Conservation (phyloP, 352 stramenopile genomes). For the Phytophthora melonis region DNA sequence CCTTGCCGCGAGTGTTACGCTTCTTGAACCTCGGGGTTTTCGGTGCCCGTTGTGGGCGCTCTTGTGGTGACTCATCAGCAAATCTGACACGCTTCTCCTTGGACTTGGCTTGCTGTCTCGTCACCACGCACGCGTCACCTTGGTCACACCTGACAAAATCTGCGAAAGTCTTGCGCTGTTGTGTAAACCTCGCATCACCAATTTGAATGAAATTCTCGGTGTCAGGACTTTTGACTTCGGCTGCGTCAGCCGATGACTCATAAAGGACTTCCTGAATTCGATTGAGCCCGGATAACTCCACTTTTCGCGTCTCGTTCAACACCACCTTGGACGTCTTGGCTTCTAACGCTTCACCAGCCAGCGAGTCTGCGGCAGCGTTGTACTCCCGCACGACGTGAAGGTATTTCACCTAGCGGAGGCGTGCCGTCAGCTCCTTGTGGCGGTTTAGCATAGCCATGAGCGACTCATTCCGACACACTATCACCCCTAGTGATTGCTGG, state of each 20-base stretch:
- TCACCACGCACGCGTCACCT: background rate
- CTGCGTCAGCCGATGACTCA: background rate
- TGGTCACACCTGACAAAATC: background rate
- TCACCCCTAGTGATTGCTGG: conserved; percentile 24
- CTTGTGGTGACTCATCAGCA: background rate
- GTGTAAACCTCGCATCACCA: background rate
- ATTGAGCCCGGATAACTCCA: background rate
- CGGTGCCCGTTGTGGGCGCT: no score
- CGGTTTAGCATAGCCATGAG: conserved; percentile 5
- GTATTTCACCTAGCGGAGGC: conserved; percentile 5
- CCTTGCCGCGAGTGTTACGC: no score
- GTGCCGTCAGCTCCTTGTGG: conserved; percentile 2
- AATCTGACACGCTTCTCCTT: background rate
- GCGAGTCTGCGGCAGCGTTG: conserved; percentile 2
- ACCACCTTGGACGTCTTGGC: background rate
- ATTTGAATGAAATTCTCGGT: background rate
- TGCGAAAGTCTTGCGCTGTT: background rate
- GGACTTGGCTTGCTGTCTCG: background rate
- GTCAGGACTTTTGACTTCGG: no score
- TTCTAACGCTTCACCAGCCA: background rate
- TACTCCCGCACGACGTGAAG: conserved; percentile 4
- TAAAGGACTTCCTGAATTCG: background rate
- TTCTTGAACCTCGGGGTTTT: background rate
- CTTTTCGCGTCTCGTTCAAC: background rate
- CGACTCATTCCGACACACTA: conserved; percentile 14